Evolutionary conservation across 164 flowering plant species (phyloP), one percentile per base, ranked within the genome.

Genomic region (Aristolochia fimbriata): DNA sequence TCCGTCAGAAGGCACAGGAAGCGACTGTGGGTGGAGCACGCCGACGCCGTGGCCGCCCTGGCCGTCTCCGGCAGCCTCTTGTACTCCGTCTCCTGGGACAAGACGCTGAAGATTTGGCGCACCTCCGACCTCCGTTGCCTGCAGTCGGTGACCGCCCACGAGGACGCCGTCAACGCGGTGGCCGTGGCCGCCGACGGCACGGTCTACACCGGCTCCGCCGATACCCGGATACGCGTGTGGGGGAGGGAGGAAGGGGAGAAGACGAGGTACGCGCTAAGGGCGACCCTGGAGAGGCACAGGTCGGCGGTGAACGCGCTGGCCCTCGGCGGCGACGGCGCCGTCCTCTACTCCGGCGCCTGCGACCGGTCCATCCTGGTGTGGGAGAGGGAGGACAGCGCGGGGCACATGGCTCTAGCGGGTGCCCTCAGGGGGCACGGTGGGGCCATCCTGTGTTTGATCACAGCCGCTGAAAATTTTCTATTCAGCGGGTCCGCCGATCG

Each of bases 351-450:
- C 14, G 97, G 96, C 0, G 77, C 96, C 4, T 82, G 88, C 61
- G 97, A 91, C 75, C 80, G 94, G 53, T 91, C 96, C 49, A 85
- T 91, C 6, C 55, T 88, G 73, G 90, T 91, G 19, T 91, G 97
- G 96, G 96, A 91, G 68, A 77, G 81, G 58, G 94, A 88, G 66
- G 92, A 85, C 65, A 85, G 82, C 48, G 90, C 87, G 7, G 65
- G 76, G 17, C 67, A 86, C 64, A 85, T 86, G 93, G 75, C 59
- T 30, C 87, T 85, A 12, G 76, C 76, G 1, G 96, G 94, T 15
- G 92, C 88, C 10, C 54, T 88, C 70, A 77, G 90, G 50, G 96
- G 97, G 2, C 97, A 91, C 62, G 55, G 25, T 2, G 76, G 74
- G 55, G 92, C 96, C 8, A 82, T 88, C 24, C 67, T 91, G 12